phyloP scores from a whole-genome alignment of 805 yeast species.

The Wickerhamomyces chambardii region DNA sequence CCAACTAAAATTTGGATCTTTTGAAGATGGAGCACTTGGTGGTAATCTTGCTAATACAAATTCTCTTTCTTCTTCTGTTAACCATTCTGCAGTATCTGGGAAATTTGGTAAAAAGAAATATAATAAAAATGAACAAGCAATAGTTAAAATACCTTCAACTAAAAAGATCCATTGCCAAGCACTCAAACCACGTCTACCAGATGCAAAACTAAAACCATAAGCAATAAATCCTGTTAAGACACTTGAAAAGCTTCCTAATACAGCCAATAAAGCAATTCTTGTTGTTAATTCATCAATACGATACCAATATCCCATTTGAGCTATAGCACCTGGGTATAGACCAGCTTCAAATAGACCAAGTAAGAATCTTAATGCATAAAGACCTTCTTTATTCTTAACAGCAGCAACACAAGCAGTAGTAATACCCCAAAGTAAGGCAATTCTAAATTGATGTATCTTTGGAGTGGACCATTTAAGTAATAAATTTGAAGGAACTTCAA shows the following conservation, averaged over 20 bases:
- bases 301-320: conserved; percentile 16
- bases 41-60: conserved; percentile 3
- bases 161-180: conserved; percentile 15
- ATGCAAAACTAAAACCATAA: conserved; percentile 10
- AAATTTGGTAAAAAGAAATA: conserved; percentile 9
- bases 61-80: conserved; percentile 8
- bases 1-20: conserved; percentile 1
- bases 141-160: conserved; percentile 11
- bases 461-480: conserved; percentile 9
- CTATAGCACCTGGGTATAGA: conserved; percentile 9
- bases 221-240: conserved; percentile 17
- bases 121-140: conserved; percentile 3
- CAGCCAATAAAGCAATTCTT: conserved; percentile 16
- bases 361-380: conserved; percentile 7
- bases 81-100: conserved; percentile 11
- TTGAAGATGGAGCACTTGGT: conserved; percentile 1
- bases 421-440: conserved; percentile 9
- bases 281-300: conserved; percentile 13
- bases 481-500: conserved; percentile 12
- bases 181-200: conserved; percentile 6
- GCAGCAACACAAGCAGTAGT: conserved; percentile 10
- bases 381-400: conserved; percentile 6
- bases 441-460: conserved; percentile 5
- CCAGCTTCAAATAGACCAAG: conserved; percentile 14
- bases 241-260: conserved; percentile 15